Conservation (phyloP, 2,329 filamentous ascomycete genomes). For the Colletotrichum sp. region DNA sequence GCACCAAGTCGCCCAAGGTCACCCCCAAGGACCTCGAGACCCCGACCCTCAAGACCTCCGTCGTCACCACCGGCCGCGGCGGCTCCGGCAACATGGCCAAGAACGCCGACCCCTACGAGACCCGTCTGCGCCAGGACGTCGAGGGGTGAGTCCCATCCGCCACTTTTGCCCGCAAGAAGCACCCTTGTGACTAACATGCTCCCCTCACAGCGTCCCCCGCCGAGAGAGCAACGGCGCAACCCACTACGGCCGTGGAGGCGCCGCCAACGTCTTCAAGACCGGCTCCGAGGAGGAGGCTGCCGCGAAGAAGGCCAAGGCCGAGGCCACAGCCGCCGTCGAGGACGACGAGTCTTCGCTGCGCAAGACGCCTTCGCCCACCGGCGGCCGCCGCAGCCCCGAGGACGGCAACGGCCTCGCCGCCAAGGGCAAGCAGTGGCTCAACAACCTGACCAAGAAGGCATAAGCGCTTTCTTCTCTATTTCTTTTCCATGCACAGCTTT, state of each 20-base stretch:
- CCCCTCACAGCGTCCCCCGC: slow-evolving; percentile 51
- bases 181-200: slow-evolving; percentile 16
- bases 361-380: slow-evolving; percentile 18
- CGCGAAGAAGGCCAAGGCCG: slow-evolving; percentile 27
- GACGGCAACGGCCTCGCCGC: slow-evolving; percentile 35
- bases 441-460: slow-evolving; percentile 55
- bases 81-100: slow-evolving; percentile 87
- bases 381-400: slow-evolving; percentile 8
- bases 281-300: slow-evolving; percentile 44
- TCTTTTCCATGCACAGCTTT: background rate
- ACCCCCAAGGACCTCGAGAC: slow-evolving; percentile 74
- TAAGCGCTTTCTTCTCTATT: slow-evolving; percentile 23
- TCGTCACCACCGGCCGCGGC: slow-evolving; percentile 89
- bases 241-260: slow-evolving; percentile 77
- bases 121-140: slow-evolving; percentile 84
- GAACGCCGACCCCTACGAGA: slow-evolving; percentile 73
- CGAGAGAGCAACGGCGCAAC: slow-evolving; percentile 63
- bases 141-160: slow-evolving; percentile 59
- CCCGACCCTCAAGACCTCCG: slow-evolving; percentile 80
- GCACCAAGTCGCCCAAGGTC: slow-evolving; percentile 50
- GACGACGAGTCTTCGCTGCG: slow-evolving; percentile 27
- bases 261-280: slow-evolving; percentile 70
- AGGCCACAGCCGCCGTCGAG: slow-evolving; percentile 36
- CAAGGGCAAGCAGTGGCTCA: slow-evolving; percentile 55
- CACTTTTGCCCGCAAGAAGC: background rate